Conservation (phyloP, 2,329 filamentous ascomycete species). For the Chaetomium sp. region DNA sequence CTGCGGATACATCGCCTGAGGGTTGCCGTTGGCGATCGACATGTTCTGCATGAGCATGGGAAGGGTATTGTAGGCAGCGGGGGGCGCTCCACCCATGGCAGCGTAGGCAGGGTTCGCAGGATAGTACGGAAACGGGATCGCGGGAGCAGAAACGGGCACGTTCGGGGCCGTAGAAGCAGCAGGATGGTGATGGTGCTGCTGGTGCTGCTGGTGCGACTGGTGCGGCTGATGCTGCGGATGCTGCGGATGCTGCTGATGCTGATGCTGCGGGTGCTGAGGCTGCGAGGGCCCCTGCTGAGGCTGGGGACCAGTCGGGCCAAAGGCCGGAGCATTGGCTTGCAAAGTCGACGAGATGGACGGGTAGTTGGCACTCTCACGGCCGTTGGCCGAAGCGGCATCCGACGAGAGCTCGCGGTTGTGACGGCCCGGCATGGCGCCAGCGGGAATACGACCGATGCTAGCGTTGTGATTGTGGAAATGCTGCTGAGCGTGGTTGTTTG, state of each 20-base stretch:
- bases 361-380: conserved; percentile 44
- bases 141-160: conserved; percentile 27
- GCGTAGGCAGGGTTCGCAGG: conserved; percentile 28
- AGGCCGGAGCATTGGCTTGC: conserved; percentile 73
- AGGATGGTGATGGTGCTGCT: too few species aligned
- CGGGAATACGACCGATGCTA: conserved; percentile 72
- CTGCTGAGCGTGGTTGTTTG: conserved; percentile 55
- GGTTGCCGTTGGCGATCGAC: conserved; percentile 41
- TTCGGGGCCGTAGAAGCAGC: conserved; percentile 18
- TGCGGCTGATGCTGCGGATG: too few species aligned
- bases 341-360: conserved; percentile 64
- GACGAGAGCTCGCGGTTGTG: conserved; percentile 66
- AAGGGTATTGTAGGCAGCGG: conserved; percentile 39
- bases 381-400: conserved; percentile 36
- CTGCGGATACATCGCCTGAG: conserved; percentile 43
- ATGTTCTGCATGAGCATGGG: conserved; percentile 63
- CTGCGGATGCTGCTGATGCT: too few species aligned
- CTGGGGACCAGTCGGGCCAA: conserved; percentile 56
- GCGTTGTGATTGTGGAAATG: conserved; percentile 73
- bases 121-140: conserved; percentile 23
- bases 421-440: conserved; percentile 56
- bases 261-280: too few species aligned
- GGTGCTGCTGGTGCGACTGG: too few species aligned
- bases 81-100: conserved; percentile 23
- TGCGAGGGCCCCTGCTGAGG: conserved; percentile 27